These are phyloP conservation scores for Leptographium procerum DNA, from an alignment of 2,329 filamentous ascomycete species.

Conservation along the genomic window DNA sequence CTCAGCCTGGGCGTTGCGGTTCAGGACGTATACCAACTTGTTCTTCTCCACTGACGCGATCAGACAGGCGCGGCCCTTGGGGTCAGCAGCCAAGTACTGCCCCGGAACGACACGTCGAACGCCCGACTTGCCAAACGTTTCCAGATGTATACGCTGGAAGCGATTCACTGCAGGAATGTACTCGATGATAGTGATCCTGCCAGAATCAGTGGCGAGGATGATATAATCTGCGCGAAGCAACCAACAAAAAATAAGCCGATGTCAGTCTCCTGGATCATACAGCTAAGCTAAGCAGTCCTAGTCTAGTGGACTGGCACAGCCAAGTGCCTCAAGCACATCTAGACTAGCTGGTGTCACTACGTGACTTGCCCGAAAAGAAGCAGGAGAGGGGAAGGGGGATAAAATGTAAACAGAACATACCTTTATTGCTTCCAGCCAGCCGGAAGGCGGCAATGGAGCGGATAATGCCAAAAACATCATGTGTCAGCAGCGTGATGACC, in stretches of 20 bases:
- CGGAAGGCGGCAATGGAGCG: constrained; percentile 80
- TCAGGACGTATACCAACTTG: constrained; percentile 97
- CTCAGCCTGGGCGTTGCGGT: constrained; percentile 87
- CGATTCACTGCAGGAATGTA: constrained; percentile 78
- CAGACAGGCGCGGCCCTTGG: constrained; percentile 88
- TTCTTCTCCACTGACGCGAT: constrained; percentile 96
- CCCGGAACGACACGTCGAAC: constrained; percentile 87
- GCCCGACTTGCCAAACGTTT: constrained; percentile 97
- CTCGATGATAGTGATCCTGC: constrained; percentile 86
- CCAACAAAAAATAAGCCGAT: background rate
- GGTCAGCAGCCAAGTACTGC: constrained; percentile 90
- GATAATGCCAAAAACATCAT: constrained; percentile 95
- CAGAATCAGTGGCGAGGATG: constrained; percentile 90
- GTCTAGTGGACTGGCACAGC: background rate
- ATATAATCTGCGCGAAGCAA: constrained; percentile 65
- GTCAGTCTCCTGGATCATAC: background rate
- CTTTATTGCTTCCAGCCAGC: constrained; percentile 88
- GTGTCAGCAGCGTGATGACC: constrained; percentile 73
- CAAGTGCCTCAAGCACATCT: constrained; percentile 1
- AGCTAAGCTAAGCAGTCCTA: background rate
- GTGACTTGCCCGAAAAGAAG: constrained; percentile 69
- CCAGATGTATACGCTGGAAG: constrained; percentile 81
- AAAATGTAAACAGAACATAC: constrained; percentile 45
- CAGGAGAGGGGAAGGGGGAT: constrained; percentile 84
- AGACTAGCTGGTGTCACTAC: constrained; percentile 56